These are phyloP conservation scores for Colletotrichum costaricense DNA, from an alignment of 2,329 filamentous ascomycete species.

Conservation along the genomic window DNA sequence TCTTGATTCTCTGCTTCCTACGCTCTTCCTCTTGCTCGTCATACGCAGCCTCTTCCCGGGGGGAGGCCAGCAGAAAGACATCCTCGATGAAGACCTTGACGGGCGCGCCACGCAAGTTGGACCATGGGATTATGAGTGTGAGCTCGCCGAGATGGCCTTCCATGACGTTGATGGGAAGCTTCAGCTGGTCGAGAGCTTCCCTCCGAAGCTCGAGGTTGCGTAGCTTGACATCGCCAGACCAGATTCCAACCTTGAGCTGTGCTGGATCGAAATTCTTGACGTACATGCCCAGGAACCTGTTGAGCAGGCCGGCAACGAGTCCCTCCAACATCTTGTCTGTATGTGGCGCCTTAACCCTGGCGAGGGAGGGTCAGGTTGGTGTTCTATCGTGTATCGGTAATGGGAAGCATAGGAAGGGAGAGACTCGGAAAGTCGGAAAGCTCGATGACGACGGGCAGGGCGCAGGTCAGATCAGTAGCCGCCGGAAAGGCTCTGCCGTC, in stretches of 20 bases:
- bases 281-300: constrained; percentile 99
- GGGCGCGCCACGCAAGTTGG: constrained; percentile 92
- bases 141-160: constrained; percentile 94
- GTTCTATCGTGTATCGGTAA: constrained; percentile 12
- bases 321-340: constrained; percentile 89
- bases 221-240: constrained; percentile 97
- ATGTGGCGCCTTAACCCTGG: constrained; percentile 77
- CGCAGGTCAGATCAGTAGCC: neutral
- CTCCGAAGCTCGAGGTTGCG: constrained; percentile 90
- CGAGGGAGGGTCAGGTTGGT: constrained; percentile 42
- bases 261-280: constrained; percentile 99
- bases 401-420: constrained; percentile 22
- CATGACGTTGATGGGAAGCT: constrained; percentile 94
- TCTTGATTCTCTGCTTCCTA: constrained; percentile 90
- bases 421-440: constrained; percentile 6
- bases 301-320: constrained; percentile 94
- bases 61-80: constrained; percentile 94
- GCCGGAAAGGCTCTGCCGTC: neutral
- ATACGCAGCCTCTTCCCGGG: constrained; percentile 94
- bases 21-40: constrained; percentile 92
- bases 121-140: constrained; percentile 96
- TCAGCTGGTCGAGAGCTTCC: constrained; percentile 97
- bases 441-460: neutral
- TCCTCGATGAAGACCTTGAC: constrained; percentile 97
- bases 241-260: constrained; percentile 98